Percentiles rank a stretch among this genome's conserved stretches.
Conservation (phyloP, 1,284 basidiomycete species). For the Austroboletus rostrupii region DNA sequence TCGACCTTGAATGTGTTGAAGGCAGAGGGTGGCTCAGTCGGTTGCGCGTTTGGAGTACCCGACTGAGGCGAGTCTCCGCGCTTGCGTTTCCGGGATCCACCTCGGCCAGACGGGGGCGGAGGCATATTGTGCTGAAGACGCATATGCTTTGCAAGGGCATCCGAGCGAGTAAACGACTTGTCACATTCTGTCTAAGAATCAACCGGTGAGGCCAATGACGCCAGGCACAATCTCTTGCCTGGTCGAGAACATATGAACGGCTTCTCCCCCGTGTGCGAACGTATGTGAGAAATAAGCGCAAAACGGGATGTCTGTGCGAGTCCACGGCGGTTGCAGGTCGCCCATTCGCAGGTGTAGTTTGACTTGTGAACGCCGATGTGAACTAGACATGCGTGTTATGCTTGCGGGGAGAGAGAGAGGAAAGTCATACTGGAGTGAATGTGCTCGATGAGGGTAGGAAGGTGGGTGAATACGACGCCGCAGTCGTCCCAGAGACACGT, state of each 20-base stretch:
- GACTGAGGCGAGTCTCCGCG: constrained; percentile 38
- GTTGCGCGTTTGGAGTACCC: constrained; percentile 21
- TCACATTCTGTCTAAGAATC: constrained; percentile 66
- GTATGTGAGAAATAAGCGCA: constrained; percentile 81
- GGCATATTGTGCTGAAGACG: constrained; percentile 79
- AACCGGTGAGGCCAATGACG: not conserved
- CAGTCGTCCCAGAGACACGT: constrained; percentile 81
- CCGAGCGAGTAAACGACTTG: constrained; percentile 89
- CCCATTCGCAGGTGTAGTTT: constrained; percentile 87
- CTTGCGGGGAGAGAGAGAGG: not conserved
- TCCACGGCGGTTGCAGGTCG: constrained; percentile 72
- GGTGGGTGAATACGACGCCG: constrained; percentile 62
- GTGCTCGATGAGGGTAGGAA: constrained; percentile 73
- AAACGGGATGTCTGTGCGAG: constrained; percentile 84
- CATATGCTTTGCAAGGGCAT: constrained; percentile 89
- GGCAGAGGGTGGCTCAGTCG: constrained; percentile 29
- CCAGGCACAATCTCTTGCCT: constrained; percentile 41
- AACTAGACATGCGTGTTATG: constrained; percentile 36
- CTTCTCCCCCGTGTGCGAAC: constrained; percentile 91
- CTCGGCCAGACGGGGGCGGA: constrained; percentile 67
- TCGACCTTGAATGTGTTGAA: constrained; percentile 68
- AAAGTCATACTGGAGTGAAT: constrained; percentile 64
- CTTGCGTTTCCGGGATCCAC: constrained; percentile 65
- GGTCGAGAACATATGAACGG: constrained; percentile 82
- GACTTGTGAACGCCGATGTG: constrained; percentile 86